Percentiles rank a stretch among this genome's conserved stretches.
Conservation (phyloP, 306 rosid species). For the Sicyos baderoa region DNA sequence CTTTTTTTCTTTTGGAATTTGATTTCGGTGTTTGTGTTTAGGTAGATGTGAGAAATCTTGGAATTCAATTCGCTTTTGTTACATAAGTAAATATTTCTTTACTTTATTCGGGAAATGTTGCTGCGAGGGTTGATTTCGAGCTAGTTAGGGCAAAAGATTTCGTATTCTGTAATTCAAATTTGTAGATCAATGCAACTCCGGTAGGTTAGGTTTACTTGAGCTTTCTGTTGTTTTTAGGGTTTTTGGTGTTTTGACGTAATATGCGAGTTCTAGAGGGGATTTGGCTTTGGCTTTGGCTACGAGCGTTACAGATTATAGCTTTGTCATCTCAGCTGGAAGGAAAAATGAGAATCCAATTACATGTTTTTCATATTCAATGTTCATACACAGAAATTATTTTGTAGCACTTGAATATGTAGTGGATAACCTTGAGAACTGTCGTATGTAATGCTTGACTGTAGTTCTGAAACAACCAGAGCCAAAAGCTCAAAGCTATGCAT, state of each 20-base stretch:
- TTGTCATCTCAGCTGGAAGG: not conserved
- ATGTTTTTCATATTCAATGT: not conserved
- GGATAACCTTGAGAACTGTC: not conserved
- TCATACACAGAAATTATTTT: not conserved
- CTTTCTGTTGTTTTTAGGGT: not conserved
- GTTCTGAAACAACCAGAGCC: not conserved
- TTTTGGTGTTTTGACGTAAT: not conserved
- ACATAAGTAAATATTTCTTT: not conserved
- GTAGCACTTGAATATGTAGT: not conserved
- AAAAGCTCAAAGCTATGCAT: not conserved
- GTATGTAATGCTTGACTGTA: not conserved
- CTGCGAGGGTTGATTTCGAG: not conserved
- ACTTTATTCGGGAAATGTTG: not conserved
- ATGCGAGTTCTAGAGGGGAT: not conserved
- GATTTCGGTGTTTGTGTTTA: not conserved
- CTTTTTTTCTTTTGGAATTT: not conserved
- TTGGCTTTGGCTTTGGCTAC: not conserved
- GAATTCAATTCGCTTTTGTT: not conserved
- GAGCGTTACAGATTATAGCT: not conserved
- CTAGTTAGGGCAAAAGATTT: constrained; percentile 7
- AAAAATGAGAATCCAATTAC: not conserved
- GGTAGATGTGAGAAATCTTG: not conserved
- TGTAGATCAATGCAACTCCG: constrained; percentile 5
- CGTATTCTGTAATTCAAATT: not conserved
- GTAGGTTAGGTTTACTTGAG: not conserved